Evolutionary conservation across 768 basidiomycete genomes (phyloP).

Genomic region (Tricholoma saponaceum): DNA sequence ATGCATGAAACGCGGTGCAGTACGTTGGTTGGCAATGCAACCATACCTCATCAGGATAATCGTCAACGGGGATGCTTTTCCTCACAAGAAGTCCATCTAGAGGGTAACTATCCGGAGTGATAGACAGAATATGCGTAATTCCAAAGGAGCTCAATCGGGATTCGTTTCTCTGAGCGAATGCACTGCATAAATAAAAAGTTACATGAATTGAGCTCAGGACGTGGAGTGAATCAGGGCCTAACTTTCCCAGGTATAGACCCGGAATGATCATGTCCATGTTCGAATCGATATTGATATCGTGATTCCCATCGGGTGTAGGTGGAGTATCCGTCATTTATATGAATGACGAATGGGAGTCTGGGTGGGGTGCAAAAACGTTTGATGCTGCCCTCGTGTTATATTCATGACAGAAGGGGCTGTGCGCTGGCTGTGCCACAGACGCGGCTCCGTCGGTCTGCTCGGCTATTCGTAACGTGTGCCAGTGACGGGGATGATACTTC

Average conservation of each 20-base stretch:
- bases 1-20: neutral
- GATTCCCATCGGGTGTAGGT: neutral
- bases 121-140: neutral
- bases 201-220: neutral
- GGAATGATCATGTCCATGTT: constrained; percentile 3
- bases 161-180: neutral
- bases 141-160: neutral
- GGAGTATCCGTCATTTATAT: neutral
- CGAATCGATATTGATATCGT: neutral
- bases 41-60: neutral
- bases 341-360: neutral
- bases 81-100: neutral
- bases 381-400: neutral
- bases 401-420: too few relatives aligned
- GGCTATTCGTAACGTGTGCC: too few relatives aligned
- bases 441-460: too few relatives aligned
- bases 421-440: too few relatives aligned
- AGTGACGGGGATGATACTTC: too few relatives aligned
- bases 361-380: neutral
- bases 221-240: neutral
- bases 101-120: neutral
- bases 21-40: neutral
- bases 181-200: neutral
- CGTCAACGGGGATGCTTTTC: neutral
- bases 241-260: constrained; percentile 1